Evolutionary conservation across 2,329 filamentous ascomycete species (phyloP).

Genomic region (Aspergillus tanneri): DNA sequence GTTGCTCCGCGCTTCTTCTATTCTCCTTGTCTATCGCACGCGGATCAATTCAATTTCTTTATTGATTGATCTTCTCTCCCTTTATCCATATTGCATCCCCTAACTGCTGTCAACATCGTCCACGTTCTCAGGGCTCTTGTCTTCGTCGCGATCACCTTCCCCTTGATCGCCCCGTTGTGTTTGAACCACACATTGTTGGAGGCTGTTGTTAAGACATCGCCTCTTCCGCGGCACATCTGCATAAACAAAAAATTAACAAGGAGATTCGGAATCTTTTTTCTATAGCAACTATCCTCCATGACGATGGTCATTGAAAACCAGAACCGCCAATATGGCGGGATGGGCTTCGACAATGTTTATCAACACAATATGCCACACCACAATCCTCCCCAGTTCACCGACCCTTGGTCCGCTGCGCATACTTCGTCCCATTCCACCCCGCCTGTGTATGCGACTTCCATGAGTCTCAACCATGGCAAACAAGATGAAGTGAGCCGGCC

Average conservation of each 20-base stretch:
- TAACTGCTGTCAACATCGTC: slow-evolving; percentile 2
- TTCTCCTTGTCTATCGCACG: slow-evolving; percentile 2
- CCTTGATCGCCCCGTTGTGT: slow-evolving; percentile 14
- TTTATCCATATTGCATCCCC: slow-evolving; percentile 4
- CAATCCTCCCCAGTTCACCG: slow-evolving; percentile 73
- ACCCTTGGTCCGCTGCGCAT: slow-evolving; percentile 73
- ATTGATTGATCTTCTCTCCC: slow-evolving; percentile 8
- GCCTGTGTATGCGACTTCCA: slow-evolving; percentile 58
- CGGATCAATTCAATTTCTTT: slow-evolving; percentile 4
- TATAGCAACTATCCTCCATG: slow-evolving; percentile 58
- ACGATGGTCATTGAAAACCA: slow-evolving; percentile 93
- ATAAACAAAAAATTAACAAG: background rate
- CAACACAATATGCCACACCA: slow-evolving; percentile 63
- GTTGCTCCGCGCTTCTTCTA: slow-evolving; percentile 14
- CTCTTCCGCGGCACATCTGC: slow-evolving; percentile 4
- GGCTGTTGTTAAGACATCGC: slow-evolving; percentile 1
- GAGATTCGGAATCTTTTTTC: background rate
- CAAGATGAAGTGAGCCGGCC: slow-evolving; percentile 57
- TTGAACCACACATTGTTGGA: slow-evolving; percentile 9
- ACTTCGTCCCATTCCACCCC: slow-evolving; percentile 60
- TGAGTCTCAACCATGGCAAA: slow-evolving; percentile 61
- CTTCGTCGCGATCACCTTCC: slow-evolving; percentile 9
- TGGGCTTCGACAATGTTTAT: slow-evolving; percentile 80
- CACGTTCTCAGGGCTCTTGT: background rate
- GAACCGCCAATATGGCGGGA: slow-evolving; percentile 74